Evolutionary conservation across 2,329 filamentous ascomycete species (phyloP).

Genomic region (Pseudocercospora macadamiae): DNA sequence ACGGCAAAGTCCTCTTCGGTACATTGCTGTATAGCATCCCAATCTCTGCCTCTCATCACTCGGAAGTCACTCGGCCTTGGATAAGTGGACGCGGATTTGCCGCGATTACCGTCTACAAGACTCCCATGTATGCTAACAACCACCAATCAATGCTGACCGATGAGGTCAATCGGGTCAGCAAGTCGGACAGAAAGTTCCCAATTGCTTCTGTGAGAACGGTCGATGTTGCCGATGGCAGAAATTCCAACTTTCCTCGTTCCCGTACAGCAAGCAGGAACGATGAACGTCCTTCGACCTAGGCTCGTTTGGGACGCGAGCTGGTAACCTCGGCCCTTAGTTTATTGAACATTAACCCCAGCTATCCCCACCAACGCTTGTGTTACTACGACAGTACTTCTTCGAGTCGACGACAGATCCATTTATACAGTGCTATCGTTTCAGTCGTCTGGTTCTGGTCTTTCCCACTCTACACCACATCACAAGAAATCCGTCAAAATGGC

Average conservation of each 20-base stretch:
- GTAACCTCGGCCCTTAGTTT: constrained; percentile 18
- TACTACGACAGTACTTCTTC: constrained; percentile 16
- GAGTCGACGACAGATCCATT: constrained; percentile 17
- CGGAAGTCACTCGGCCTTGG: neutral
- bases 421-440: neutral
- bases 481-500: constrained; percentile 25
- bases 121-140: neutral
- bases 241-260: neutral
- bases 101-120: constrained; percentile 12
- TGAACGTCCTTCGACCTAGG: constrained; percentile 1
- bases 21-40: constrained; percentile 3
- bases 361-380: constrained; percentile 16
- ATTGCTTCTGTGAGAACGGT: neutral
- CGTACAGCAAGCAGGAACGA: too few relatives aligned
- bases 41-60: neutral
- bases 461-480: neutral
- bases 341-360: constrained; percentile 13
- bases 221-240: neutral
- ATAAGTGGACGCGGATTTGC: neutral
- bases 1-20: constrained; percentile 1
- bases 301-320: neutral
- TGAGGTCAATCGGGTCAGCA: neutral
- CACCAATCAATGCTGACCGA: constrained; percentile 2
- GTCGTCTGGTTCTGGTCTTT: neutral
- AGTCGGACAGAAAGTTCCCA: neutral